Percentiles rank a stretch among this genome's conserved stretches.
Evolutionary conservation across 805 yeast species (phyloP).

Genomic region (Kuraishia cidri): DNA sequence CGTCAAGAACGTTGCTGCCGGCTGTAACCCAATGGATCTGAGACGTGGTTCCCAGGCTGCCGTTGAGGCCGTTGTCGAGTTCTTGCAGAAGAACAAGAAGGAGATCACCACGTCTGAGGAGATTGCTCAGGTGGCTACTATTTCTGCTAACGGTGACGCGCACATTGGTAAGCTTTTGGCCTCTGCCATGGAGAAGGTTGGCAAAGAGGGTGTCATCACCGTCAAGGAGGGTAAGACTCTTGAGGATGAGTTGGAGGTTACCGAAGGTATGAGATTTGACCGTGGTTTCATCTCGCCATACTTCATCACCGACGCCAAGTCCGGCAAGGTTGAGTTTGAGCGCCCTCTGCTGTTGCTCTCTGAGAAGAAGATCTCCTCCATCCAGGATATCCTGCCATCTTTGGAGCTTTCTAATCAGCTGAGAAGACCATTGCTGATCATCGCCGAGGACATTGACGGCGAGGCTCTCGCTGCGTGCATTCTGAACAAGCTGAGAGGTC

Average conservation of each 20-base stretch:
- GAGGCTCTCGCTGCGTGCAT: conserved; percentile 98
- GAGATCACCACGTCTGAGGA: conserved; percentile 91
- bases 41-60: conserved; percentile 98
- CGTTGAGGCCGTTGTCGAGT: conserved; percentile 85
- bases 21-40: conserved; percentile 97
- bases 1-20: conserved; percentile 96
- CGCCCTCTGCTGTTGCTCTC: conserved; percentile 82
- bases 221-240: conserved; percentile 96
- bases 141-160: conserved; percentile 92
- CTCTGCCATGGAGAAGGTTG: conserved; percentile 96
- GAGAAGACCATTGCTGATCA: conserved; percentile 85
- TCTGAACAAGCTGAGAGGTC: conserved; percentile 95
- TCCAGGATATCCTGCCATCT: conserved; percentile 88
- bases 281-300: conserved; percentile 96
- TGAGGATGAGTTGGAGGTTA: conserved; percentile 93
- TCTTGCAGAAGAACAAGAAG: conserved; percentile 76
- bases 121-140: conserved; percentile 97
- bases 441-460: conserved; percentile 96
- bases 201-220: conserved; percentile 98
- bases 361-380: conserved; percentile 87
- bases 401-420: conserved; percentile 87
- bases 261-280: conserved; percentile 98
- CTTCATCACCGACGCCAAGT: conserved; percentile 89
- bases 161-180: conserved; percentile 91
- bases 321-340: conserved; percentile 90